Evolutionary conservation across 306 rosid species (phyloP).

Genomic region (Pachyrhizus erosus): DNA sequence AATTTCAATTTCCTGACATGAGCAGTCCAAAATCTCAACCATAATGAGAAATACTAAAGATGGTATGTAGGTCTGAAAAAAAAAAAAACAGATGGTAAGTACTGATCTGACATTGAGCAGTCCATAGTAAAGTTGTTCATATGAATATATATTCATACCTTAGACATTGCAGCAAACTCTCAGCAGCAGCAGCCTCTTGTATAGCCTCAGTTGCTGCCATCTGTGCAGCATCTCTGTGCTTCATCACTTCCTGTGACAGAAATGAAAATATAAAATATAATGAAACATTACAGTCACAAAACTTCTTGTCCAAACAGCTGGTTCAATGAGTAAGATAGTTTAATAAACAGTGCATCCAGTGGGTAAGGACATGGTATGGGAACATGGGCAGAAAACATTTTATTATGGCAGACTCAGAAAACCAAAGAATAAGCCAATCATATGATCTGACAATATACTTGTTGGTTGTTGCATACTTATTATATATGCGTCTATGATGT

Average conservation of each 20-base stretch:
- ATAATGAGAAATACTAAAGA: neutral
- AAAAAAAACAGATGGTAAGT: neutral
- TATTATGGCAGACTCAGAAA: neutral
- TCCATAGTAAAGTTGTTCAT: conserved; percentile 4
- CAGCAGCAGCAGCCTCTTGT: conserved; percentile 96
- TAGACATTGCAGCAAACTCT: conserved; percentile 84
- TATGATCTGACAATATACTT: conserved; percentile 5
- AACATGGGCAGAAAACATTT: neutral
- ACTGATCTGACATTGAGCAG: neutral
- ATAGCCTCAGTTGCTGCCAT: conserved; percentile 90
- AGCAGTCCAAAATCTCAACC: conserved; percentile 15
- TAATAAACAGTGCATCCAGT: neutral
- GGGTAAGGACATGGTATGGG: neutral
- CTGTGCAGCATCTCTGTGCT: conserved; percentile 93
- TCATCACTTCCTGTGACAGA: conserved; percentile 79
- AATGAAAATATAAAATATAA: conserved; percentile 23
- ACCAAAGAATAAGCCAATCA: conserved; percentile 1
- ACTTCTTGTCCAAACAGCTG: neutral
- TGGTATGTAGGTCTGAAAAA: no score
- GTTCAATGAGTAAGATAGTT: conserved; percentile 19
- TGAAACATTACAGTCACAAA: conserved; percentile 19
- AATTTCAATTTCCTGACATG: neutral
- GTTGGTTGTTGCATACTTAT: neutral
- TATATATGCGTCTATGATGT: neutral
- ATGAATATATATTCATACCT: conserved; percentile 58